Conservation (phyloP, 2,329 filamentous ascomycete genomes). For the Nemania diffusa region DNA sequence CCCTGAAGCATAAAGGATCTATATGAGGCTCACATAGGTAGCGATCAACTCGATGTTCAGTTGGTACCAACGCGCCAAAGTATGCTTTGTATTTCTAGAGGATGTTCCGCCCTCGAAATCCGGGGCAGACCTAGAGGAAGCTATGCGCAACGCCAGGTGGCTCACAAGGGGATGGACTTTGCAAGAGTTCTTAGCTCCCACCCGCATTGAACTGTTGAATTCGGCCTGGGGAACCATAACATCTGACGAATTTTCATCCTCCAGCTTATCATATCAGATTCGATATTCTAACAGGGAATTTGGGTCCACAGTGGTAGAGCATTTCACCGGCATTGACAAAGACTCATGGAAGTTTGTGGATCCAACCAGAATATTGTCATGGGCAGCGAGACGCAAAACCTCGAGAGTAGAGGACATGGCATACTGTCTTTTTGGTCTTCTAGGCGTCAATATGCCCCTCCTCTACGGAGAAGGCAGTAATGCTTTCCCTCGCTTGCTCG, state of each 20-base stretch:
- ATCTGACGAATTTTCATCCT: neutral
- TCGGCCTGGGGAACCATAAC: neutral
- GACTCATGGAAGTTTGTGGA: constrained; percentile 4
- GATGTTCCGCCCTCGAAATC: constrained; percentile 24
- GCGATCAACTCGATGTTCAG: constrained; percentile 37
- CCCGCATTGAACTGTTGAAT: neutral
- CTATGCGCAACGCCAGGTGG: constrained; percentile 31
- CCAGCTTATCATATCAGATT: neutral
- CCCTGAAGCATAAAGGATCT: neutral
- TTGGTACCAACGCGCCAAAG: constrained; percentile 28
- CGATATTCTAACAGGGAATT: too few relatives aligned
- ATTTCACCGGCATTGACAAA: neutral
- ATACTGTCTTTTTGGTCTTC: constrained; percentile 36
- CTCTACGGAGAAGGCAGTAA: constrained; percentile 33
- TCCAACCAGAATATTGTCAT: constrained; percentile 27
- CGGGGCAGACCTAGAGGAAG: constrained; percentile 2
- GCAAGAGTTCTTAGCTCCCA: constrained; percentile 34
- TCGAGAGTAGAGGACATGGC: constrained; percentile 34
- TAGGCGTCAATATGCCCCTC: constrained; percentile 38
- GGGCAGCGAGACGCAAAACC: constrained; percentile 32
- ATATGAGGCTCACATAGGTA: constrained; percentile 9
- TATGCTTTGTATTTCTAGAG: constrained; percentile 34
- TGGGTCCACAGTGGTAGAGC: neutral
- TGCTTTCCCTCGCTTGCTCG: constrained; percentile 14
- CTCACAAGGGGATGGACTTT: constrained; percentile 33